Evolutionary conservation across 495 filamentous ascomycete genomes (phyloP), one percentile per base, ranked within the genome.

Genomic region (Penicillium herquei): DNA sequence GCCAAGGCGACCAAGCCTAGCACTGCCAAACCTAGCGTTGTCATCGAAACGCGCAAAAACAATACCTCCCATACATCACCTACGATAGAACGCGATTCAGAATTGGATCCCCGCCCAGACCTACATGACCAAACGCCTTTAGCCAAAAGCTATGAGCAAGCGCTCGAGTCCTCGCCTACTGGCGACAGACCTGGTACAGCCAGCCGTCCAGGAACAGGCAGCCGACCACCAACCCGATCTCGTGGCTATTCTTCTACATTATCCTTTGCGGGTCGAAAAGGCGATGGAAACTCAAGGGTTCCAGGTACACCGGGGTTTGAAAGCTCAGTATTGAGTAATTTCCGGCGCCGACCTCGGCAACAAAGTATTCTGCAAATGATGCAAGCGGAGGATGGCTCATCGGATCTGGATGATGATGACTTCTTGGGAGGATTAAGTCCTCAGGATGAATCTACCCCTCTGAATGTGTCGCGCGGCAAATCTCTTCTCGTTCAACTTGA

Each of bases 321-420:
- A 37, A 83, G 63, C 30, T 84, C 82, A 6, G 68, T 86, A 39
- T 40, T 77, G 50, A 76, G 67, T 60, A 87, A 86, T 58, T 89
- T 89, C 68, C 85, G 81, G 55, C 74, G 82, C 35, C 74, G 86
- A 54, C 76, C 84, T 13, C 75, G 86, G 68, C 85, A 90, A 64
- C 81, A 83, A 6, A 90, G 86, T 65, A 81, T 90, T 51, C 69
- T 90, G 12, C 80, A 83, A 14, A 84, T 85, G 73, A 80, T 83
- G 59, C 81, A 84, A 47, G 65, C 69, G 1, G 76, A 81, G 39
- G 77, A 81, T 50, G 73, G 73, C 16, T 76, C 74, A 51, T 70
- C 74, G 39, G 73, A 80, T 39, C 56, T 78, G 3, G 71, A 78
- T 39, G 76, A 79, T 43, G 74, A 80, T 17, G 79, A 84, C 31